A percentile compares a stretch with the other conserved stretches of the same genome.
These are phyloP conservation scores for Cyberlindnera japonica DNA, from an alignment of 805 yeast species.

Conservation along the genomic window DNA sequence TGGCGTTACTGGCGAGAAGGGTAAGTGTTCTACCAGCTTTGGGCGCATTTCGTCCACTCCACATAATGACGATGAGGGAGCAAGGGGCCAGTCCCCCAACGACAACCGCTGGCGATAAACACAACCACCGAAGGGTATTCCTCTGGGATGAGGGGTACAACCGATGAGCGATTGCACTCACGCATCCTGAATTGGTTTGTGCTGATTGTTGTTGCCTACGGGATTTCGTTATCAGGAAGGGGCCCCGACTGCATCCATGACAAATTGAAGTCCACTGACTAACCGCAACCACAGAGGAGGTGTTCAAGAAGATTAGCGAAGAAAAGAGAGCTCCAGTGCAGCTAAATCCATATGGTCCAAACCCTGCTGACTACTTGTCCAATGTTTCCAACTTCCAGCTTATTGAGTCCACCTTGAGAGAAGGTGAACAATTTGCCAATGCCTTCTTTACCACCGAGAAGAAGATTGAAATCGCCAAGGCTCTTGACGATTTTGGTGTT, in stretches of 20 bases:
- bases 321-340: slow-evolving; percentile 34
- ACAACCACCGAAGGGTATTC: background rate
- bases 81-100: background rate
- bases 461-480: slow-evolving; percentile 95
- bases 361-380: slow-evolving; percentile 88
- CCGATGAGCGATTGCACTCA: no score
- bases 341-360: slow-evolving; percentile 88
- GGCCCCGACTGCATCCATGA: no score
- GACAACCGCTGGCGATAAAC: background rate
- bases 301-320: slow-evolving; percentile 45
- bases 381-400: slow-evolving; percentile 86
- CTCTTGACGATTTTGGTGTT: slow-evolving; percentile 95
- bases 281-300: slow-evolving; percentile 12
- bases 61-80: background rate
- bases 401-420: slow-evolving; percentile 94
- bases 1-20: slow-evolving; percentile 10
- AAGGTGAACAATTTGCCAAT: slow-evolving; percentile 98
- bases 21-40: slow-evolving; percentile 6
- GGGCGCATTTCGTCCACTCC: background rate
- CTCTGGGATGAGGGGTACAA: no score
- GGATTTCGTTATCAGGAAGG: slow-evolving; percentile 1
- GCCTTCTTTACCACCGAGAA: slow-evolving; percentile 93
- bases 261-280: slow-evolving; percentile 7
- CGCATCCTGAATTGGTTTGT: no score
- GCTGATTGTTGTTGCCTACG: no score